These are phyloP conservation scores for Earliella scabrosa DNA, from an alignment of 1,284 basidiomycete genomes.

Conservation along the genomic window DNA sequence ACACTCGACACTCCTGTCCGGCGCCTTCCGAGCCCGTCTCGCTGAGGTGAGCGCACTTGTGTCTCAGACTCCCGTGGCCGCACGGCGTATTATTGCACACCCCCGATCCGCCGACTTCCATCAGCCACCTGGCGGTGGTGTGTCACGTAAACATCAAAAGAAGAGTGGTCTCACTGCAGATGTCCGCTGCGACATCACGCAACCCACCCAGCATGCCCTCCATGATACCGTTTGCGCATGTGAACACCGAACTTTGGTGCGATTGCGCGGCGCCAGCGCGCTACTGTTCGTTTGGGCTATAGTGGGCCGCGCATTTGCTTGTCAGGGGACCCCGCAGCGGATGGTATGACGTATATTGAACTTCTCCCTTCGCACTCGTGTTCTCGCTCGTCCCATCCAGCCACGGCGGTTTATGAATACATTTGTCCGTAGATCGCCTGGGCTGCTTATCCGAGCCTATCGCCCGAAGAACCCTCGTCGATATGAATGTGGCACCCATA, in stretches of 20 bases:
- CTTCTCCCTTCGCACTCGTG: no score
- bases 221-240: not conserved
- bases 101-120: not conserved
- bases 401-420: no score
- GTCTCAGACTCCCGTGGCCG: no score
- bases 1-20: not conserved
- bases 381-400: no score
- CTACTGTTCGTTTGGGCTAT: no score
- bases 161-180: not conserved
- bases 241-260: not conserved
- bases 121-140: constrained; percentile 1
- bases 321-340: no score
- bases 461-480: no score
- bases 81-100: not conserved
- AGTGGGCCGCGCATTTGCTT: no score
- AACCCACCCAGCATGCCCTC: not conserved
- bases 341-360: no score
- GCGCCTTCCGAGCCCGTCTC: not conserved
- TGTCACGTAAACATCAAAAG: constrained; percentile 9
- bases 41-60: not conserved
- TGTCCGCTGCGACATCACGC: not conserved
- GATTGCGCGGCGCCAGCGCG: not conserved
- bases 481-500: no score
- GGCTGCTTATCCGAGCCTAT: no score
- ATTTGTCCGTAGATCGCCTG: no score